phyloP scores from a whole-genome alignment of 2,329 filamentous ascomycete genomes.

The Lecanoromycetidae sp. region DNA sequence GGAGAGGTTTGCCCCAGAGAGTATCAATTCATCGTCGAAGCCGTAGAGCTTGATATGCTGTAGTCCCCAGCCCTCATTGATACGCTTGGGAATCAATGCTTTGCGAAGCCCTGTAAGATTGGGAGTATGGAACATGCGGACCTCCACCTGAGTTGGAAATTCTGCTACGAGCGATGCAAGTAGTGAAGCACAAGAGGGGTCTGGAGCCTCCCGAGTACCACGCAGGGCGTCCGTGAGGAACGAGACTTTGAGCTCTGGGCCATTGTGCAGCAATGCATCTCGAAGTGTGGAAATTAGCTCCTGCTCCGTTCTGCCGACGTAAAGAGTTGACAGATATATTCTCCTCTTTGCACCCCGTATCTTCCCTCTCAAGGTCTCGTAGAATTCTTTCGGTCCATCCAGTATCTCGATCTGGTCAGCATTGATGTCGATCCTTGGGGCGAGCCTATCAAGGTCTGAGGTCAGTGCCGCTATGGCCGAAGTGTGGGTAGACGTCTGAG shows the following conservation, averaged over 20 bases:
- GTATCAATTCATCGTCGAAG: constrained; percentile 85
- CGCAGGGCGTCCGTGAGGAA: constrained; percentile 85
- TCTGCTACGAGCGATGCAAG: constrained; percentile 71
- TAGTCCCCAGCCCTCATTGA: constrained; percentile 96
- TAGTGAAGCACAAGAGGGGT: constrained; percentile 76
- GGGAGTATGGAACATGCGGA: constrained; percentile 96
- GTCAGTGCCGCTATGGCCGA: constrained; percentile 10
- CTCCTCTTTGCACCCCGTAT: constrained; percentile 66
- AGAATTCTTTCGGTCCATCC: constrained; percentile 75
- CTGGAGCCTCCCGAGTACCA: constrained; percentile 79
- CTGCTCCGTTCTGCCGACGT: constrained; percentile 86
- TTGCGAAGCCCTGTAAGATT: constrained; percentile 84
- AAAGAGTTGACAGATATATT: constrained; percentile 90
- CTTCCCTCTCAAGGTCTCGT: constrained; percentile 76
- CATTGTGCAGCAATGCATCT: constrained; percentile 58
- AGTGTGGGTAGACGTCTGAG: background rate
- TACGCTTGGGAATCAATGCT: constrained; percentile 68
- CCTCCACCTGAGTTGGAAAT: constrained; percentile 72
- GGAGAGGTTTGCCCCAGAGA: constrained; percentile 87
- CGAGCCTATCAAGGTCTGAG: constrained; percentile 68
- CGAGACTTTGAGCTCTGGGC: constrained; percentile 62
- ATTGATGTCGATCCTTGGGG: constrained; percentile 77
- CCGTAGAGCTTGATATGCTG: constrained; percentile 99
- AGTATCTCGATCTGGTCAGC: constrained; percentile 72
- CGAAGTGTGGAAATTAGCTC: constrained; percentile 74